Evolutionary conservation across 2,329 filamentous ascomycete species (phyloP).

Genomic region (Coniella lustricola): DNA sequence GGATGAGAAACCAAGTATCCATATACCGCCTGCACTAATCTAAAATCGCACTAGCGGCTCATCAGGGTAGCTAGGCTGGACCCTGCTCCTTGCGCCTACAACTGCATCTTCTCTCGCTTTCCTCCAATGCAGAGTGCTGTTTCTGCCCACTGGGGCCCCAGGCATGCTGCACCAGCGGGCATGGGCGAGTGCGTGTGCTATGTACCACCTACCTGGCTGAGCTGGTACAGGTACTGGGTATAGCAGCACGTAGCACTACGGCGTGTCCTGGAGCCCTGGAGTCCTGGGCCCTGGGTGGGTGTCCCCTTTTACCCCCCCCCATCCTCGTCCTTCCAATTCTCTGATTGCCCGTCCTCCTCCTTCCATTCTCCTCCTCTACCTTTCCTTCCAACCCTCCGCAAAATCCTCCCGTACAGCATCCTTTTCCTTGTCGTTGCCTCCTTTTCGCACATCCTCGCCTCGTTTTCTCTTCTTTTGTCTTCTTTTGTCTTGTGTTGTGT

Average conservation of each 20-base stretch:
- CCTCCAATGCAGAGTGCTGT: constrained; percentile 1
- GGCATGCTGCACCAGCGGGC: neutral
- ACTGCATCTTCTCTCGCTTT: neutral
- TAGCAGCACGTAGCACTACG: no score
- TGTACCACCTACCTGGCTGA: neutral
- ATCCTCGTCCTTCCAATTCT: neutral
- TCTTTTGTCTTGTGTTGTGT: constrained; percentile 1
- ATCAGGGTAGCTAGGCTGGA: neutral
- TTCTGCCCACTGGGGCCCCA: neutral
- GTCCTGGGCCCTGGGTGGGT: neutral
- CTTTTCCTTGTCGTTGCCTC: constrained; percentile 2
- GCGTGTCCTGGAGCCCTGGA: no score
- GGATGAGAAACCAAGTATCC: no score
- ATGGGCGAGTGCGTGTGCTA: neutral
- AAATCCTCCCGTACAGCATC: constrained; percentile 5
- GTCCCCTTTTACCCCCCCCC: constrained; percentile 11
- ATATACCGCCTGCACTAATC: neutral
- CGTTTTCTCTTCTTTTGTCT: neutral
- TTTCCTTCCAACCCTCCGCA: constrained; percentile 4
- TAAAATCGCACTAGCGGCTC: neutral
- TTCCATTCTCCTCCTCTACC: neutral
- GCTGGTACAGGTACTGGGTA: neutral
- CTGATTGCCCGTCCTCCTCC: neutral
- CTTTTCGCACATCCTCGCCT: constrained; percentile 12
- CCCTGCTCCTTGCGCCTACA: constrained; percentile 2